phyloP scores from a whole-genome alignment of 192 early-diverging fungal genomes.

The Geranomyces michiganensis region DNA sequence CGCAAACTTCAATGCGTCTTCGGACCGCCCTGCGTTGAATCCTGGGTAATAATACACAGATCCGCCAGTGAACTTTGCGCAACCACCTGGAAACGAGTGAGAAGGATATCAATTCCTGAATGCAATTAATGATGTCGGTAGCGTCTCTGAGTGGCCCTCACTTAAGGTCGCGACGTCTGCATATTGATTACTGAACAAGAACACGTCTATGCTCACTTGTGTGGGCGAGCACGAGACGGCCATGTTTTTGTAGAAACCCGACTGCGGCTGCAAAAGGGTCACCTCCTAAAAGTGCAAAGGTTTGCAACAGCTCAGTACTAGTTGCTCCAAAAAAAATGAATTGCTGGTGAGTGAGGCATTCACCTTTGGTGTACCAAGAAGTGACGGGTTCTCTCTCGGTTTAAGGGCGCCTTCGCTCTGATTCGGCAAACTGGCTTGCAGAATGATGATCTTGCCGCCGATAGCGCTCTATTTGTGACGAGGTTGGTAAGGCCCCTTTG shows the following conservation, averaged over 20 bases:
- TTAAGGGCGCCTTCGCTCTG: conserved; percentile 80
- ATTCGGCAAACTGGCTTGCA: conserved; percentile 84
- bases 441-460: conserved; percentile 88
- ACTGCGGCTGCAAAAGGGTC: conserved; percentile 78
- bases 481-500: neutral
- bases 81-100: conserved; percentile 57
- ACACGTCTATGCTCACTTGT: conserved; percentile 88
- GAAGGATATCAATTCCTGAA: neutral
- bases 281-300: conserved; percentile 70
- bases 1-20: conserved; percentile 83
- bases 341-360: neutral
- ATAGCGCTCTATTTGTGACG: conserved; percentile 56
- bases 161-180: conserved; percentile 88
- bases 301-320: too few relatives aligned
- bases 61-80: conserved; percentile 87
- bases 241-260: conserved; percentile 86
- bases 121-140: neutral
- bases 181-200: conserved; percentile 82
- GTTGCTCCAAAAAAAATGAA: neutral
- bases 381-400: conserved; percentile 80
- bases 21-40: conserved; percentile 79
- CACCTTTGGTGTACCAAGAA: conserved; percentile 86
- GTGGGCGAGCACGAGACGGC: conserved; percentile 89
- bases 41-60: conserved; percentile 86
- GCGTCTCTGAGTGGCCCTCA: conserved; percentile 39